Percentiles rank a stretch among this genome's conserved stretches.
These are phyloP conservation scores for Sarocladium oryzae DNA, from an alignment of 2,329 filamentous ascomycete species.

Conservation along the genomic window DNA sequence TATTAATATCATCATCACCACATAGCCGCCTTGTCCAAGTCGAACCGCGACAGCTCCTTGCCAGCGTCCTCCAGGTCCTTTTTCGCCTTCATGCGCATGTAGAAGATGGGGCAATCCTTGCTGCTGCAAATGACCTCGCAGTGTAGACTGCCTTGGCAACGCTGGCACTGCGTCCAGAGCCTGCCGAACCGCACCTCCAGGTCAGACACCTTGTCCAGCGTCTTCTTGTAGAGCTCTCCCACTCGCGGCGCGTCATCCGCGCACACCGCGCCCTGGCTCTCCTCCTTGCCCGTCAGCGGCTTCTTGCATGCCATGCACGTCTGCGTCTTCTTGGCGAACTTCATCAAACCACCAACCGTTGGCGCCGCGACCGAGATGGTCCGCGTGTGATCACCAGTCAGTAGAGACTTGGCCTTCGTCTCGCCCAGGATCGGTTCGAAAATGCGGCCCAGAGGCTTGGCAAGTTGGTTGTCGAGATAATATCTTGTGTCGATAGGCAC, in stretches of 20 bases:
- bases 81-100: slow-evolving; percentile 99
- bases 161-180: slow-evolving; percentile 96
- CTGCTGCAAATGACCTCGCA: slow-evolving; percentile 96
- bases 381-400: slow-evolving; percentile 93
- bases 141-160: slow-evolving; percentile 96
- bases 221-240: slow-evolving; percentile 90
- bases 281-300: slow-evolving; percentile 72
- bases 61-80: slow-evolving; percentile 96
- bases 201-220: slow-evolving; percentile 80
- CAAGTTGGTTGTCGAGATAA: slow-evolving; percentile 96
- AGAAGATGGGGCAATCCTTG: slow-evolving; percentile 97
- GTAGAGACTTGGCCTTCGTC: slow-evolving; percentile 77
- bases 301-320: slow-evolving; percentile 99
- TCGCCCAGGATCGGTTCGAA: slow-evolving; percentile 97
- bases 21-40: slow-evolving; percentile 69
- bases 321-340: slow-evolving; percentile 94
- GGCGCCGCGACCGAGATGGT: slow-evolving; percentile 88
- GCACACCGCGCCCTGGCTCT: slow-evolving; percentile 82
- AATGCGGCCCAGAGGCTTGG: slow-evolving; percentile 88
- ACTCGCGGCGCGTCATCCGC: slow-evolving; percentile 76
- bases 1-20: slow-evolving; percentile 34
- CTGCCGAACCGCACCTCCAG: slow-evolving; percentile 88
- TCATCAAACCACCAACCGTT: slow-evolving; percentile 90
- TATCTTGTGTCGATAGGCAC: slow-evolving; percentile 97
- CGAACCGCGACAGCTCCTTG: slow-evolving; percentile 84